Percentiles rank a stretch among this genome's conserved stretches.
Evolutionary conservation across 1,139 yeast species (phyloP).

Genomic region (Geotrichum reessii): DNA sequence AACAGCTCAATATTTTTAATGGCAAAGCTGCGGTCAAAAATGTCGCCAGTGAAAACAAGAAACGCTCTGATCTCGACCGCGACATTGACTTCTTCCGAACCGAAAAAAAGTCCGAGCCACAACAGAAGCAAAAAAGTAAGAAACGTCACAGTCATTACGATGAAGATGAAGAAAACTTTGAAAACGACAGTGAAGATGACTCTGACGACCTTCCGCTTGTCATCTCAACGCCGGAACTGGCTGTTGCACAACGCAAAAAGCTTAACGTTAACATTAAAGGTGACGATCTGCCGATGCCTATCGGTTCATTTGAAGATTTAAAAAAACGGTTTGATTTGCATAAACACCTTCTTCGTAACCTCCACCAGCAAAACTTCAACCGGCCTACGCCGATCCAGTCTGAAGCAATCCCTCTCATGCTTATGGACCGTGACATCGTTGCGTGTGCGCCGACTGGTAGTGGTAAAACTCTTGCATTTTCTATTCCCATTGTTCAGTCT

Average conservation of each 20-base stretch:
- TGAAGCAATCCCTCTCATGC: constrained; percentile 69
- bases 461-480: constrained; percentile 97
- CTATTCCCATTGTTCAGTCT: constrained; percentile 69
- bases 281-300: constrained; percentile 74
- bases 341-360: constrained; percentile 55
- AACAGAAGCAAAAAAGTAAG: constrained; percentile 46
- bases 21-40: constrained; percentile 20
- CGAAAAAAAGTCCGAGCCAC: constrained; percentile 34
- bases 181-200: constrained; percentile 30
- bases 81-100: constrained; percentile 24
- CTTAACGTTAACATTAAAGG: constrained; percentile 66
- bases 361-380: constrained; percentile 62
- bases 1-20: constrained; percentile 29
- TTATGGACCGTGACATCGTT: constrained; percentile 66
- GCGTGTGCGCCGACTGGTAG: constrained; percentile 99
- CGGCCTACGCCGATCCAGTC: constrained; percentile 92
- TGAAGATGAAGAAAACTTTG: constrained; percentile 26
- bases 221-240: constrained; percentile 53
- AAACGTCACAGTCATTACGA: constrained; percentile 16
- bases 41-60: constrained; percentile 13
- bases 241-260: constrained; percentile 48
- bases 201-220: constrained; percentile 41
- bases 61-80: constrained; percentile 22
- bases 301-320: constrained; percentile 82
- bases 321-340: constrained; percentile 62